Evolutionary conservation across 345 rosid species (phyloP).

Genomic region (Linum lewisii): DNA sequence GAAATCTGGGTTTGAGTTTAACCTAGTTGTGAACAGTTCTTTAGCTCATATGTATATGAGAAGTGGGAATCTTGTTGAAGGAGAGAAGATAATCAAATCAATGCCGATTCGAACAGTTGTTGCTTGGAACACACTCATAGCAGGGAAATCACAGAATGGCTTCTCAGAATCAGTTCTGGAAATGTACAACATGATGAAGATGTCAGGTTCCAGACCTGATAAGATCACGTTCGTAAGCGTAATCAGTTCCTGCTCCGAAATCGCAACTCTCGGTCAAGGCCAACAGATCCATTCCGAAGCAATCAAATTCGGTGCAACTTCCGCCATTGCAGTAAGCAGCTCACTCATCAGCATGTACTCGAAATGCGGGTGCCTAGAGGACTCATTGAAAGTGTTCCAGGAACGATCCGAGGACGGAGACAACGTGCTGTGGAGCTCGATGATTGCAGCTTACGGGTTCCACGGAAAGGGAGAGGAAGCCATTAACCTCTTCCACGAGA

Average conservation of each 20-base stretch:
- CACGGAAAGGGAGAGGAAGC: constrained; percentile 66
- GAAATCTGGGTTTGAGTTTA: constrained; percentile 41
- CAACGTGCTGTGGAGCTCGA: constrained; percentile 70
- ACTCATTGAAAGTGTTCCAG: constrained; percentile 43
- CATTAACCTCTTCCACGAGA: constrained; percentile 41
- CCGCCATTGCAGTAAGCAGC: constrained; percentile 42
- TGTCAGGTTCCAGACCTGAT: constrained; percentile 44
- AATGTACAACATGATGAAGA: constrained; percentile 49
- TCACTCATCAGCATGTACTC: constrained; percentile 68
- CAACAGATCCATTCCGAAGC: constrained; percentile 72
- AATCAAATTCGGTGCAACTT: constrained; percentile 41
- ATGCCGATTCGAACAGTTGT: constrained; percentile 40
- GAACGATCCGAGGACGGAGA: constrained; percentile 50
- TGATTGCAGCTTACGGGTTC: constrained; percentile 72
- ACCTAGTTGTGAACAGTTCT: constrained; percentile 50
- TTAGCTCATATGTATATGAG: constrained; percentile 78
- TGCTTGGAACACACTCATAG: constrained; percentile 69
- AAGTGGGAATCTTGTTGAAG: constrained; percentile 44
- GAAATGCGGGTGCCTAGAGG: constrained; percentile 63
- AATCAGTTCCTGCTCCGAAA: constrained; percentile 61
- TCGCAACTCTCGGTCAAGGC: constrained; percentile 64
- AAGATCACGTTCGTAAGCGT: constrained; percentile 57
- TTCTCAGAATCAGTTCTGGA: constrained; percentile 37
- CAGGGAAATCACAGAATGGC: constrained; percentile 60
- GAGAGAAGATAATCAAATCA: constrained; percentile 42